Evolutionary conservation across 1,284 basidiomycete genomes (phyloP).

Genomic region (Neonothopanus nambi): DNA sequence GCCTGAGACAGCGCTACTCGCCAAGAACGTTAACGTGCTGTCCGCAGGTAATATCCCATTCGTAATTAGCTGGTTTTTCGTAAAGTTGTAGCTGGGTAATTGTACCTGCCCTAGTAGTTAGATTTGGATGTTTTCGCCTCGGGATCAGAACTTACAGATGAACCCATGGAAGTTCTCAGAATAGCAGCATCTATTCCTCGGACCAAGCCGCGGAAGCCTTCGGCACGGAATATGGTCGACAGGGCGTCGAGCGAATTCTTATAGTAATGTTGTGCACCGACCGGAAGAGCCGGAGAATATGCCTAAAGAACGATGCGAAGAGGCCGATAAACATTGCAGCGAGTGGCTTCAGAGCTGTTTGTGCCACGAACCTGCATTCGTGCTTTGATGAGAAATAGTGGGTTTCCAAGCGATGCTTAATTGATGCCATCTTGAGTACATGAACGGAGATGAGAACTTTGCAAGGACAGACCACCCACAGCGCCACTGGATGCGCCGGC

Average conservation of each 20-base stretch:
- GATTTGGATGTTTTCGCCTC: background rate
- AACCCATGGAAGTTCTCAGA: constrained; percentile 92
- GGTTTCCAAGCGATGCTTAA: constrained; percentile 86
- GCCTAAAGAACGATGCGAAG: constrained; percentile 48
- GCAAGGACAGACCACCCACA: constrained; percentile 70
- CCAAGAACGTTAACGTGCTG: constrained; percentile 86
- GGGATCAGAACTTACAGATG: constrained; percentile 54
- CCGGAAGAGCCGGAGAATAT: constrained; percentile 91
- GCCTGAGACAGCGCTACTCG: constrained; percentile 88
- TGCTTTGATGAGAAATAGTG: constrained; percentile 95
- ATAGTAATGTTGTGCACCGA: constrained; percentile 93
- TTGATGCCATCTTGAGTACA: constrained; percentile 9
- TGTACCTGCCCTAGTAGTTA: constrained; percentile 62
- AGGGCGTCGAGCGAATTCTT: constrained; percentile 83
- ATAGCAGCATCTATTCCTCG: constrained; percentile 95
- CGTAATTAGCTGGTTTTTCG: constrained; percentile 75
- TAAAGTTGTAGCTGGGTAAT: constrained; percentile 93
- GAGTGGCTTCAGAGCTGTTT: background rate
- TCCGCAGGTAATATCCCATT: constrained; percentile 68
- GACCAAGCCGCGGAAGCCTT: constrained; percentile 79
- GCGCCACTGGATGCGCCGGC: constrained; percentile 90
- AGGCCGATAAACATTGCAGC: no score
- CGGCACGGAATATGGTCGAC: constrained; percentile 74
- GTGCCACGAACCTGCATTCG: constrained; percentile 79
- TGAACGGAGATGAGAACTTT: background rate